phyloP scores from a whole-genome alignment of 768 basidiomycete genomes.

The Auricularia sp. region DNA sequence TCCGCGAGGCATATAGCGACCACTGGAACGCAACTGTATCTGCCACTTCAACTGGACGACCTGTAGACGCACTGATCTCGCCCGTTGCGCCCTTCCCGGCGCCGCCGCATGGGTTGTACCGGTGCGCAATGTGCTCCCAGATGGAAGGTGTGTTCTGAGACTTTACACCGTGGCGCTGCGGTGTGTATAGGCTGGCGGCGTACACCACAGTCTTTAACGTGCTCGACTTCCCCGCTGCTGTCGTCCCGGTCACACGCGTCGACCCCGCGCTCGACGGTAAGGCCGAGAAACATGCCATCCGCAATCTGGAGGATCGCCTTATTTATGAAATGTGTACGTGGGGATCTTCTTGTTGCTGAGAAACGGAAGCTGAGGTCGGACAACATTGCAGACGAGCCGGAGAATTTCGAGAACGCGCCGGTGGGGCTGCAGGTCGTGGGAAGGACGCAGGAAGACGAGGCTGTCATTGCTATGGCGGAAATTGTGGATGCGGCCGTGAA shows the following conservation, averaged over 20 bases:
- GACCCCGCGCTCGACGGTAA: conserved; percentile 44
- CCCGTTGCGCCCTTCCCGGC: conserved; percentile 54
- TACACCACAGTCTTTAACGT: conserved; percentile 59
- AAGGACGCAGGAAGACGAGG: conserved; percentile 66
- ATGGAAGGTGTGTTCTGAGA: too few relatives aligned
- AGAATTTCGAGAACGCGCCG: conserved; percentile 46
- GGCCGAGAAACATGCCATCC: conserved; percentile 35
- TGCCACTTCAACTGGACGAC: conserved; percentile 55
- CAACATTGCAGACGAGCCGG: conserved; percentile 41
- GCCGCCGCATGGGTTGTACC: conserved; percentile 50
- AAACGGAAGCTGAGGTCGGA: background rate
- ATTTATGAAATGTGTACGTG: conserved; percentile 47
- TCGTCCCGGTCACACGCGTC: conserved; percentile 57
- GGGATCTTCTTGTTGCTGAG: background rate
- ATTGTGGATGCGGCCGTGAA: conserved; percentile 46
- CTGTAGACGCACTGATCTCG: conserved; percentile 65
- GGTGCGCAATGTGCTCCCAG: conserved; percentile 23
- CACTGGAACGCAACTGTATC: conserved; percentile 47
- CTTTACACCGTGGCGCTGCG: background rate
- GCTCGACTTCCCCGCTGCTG: conserved; percentile 51
- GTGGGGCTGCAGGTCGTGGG: conserved; percentile 61
- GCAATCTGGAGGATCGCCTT: conserved; percentile 35
- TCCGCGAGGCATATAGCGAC: conserved; percentile 50
- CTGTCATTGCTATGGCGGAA: conserved; percentile 57
- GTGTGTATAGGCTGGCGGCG: conserved; percentile 29